Conservation (phyloP, 2,329 filamentous ascomycete species). For the Fusarium incarnatum region DNA sequence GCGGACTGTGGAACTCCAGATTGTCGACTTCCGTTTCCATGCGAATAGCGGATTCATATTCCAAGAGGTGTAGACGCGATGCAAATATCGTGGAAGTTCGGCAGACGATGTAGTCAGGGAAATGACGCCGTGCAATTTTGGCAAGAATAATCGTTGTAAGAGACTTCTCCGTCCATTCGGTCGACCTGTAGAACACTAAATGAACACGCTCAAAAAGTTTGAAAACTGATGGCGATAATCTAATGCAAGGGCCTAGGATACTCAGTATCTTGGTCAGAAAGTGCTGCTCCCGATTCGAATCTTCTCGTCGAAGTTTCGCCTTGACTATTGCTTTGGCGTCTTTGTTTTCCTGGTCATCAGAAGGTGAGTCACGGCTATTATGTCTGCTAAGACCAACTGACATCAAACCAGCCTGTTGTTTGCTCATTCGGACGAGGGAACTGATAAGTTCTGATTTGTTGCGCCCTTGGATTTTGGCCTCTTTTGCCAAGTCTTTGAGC, state of each 20-base stretch:
- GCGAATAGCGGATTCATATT: slow-evolving; percentile 88
- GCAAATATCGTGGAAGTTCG: slow-evolving; percentile 90
- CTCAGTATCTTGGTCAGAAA: slow-evolving; percentile 82
- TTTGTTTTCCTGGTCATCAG: slow-evolving; percentile 56
- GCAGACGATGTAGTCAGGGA: slow-evolving; percentile 90
- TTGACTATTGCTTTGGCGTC: slow-evolving; percentile 11
- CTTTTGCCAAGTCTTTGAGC: slow-evolving; percentile 84
- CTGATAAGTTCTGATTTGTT: slow-evolving; percentile 84
- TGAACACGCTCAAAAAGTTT: slow-evolving; percentile 94
- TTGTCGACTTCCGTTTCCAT: slow-evolving; percentile 87
- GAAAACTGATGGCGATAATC: slow-evolving; percentile 77
- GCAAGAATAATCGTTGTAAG: slow-evolving; percentile 94
- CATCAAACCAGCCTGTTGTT: slow-evolving; percentile 79
- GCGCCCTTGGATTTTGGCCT: slow-evolving; percentile 86
- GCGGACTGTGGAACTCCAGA: slow-evolving; percentile 81
- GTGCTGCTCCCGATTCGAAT: slow-evolving; percentile 75
- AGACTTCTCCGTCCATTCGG: slow-evolving; percentile 97
- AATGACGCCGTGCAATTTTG: slow-evolving; percentile 87
- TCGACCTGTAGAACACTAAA: slow-evolving; percentile 94
- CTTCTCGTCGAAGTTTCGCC: slow-evolving; percentile 45
- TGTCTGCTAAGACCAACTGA: slow-evolving; percentile 75
- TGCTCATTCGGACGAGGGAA: slow-evolving; percentile 79
- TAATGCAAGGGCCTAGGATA: slow-evolving; percentile 84
- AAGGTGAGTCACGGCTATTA: slow-evolving; percentile 68
- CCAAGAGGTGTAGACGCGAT: slow-evolving; percentile 78